phyloP scores from a whole-genome alignment of 139 green algal species.

The Limnomonas spitsbergensis region DNA sequence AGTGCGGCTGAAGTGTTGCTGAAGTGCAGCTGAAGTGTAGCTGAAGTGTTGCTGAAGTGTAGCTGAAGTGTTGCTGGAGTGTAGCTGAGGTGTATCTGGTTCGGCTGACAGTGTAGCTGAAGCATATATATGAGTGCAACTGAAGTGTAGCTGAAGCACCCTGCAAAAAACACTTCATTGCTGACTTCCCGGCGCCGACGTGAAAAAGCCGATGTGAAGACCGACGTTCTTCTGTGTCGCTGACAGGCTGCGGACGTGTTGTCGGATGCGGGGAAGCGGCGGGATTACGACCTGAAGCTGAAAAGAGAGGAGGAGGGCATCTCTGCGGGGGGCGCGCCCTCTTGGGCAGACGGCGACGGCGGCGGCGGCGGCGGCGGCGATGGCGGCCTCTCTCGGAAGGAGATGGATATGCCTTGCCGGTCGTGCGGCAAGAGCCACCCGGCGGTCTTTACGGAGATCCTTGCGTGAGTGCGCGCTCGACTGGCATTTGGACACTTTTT shows the following conservation, averaged over 20 bases:
- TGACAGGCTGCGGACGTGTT: slow-evolving; percentile 2
- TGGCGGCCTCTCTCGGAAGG: neutral
- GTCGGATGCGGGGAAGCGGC: slow-evolving; percentile 6
- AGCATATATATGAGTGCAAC: no score
- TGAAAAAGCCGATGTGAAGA: no score
- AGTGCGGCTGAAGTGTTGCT: no score
- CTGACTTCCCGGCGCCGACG: no score
- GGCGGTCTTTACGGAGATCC: neutral
- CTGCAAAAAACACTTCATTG: no score
- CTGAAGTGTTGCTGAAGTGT: no score
- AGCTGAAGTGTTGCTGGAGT: no score
- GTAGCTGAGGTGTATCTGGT: no score
- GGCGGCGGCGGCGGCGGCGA: neutral
- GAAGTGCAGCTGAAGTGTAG: no score
- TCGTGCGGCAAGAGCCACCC: neutral
- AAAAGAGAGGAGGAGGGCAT: neutral
- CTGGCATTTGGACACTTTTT: no score
- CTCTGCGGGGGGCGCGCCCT: neutral
- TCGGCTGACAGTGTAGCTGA: no score
- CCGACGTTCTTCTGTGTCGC: neutral
- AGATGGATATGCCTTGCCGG: slow-evolving; percentile 13
- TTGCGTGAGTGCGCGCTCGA: slow-evolving; percentile 6
- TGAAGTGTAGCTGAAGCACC: no score
- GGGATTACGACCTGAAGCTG: slow-evolving; percentile 8
- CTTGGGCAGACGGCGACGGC: neutral